Conservation (phyloP, 1,284 basidiomycete species). For the Malassezia obtusa region DNA sequence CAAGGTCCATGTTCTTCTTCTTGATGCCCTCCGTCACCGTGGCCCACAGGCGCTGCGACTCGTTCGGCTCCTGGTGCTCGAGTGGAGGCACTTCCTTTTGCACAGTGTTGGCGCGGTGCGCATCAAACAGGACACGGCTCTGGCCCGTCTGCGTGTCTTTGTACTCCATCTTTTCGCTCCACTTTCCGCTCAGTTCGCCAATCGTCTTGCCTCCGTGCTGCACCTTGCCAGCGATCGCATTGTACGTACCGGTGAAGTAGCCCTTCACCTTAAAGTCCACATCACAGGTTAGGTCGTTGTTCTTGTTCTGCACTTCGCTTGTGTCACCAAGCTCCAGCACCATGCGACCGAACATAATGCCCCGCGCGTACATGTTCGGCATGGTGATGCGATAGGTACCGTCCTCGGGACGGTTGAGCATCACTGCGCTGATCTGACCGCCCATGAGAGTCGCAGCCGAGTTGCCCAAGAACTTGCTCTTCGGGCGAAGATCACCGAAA, state of each 20-base stretch:
- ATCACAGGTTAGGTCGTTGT: constrained; percentile 65
- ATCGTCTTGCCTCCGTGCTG: constrained; percentile 61
- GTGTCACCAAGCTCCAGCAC: constrained; percentile 88
- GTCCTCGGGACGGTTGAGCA: constrained; percentile 39
- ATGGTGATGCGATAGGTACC: constrained; percentile 44
- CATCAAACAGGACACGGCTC: constrained; percentile 75
- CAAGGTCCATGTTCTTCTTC: constrained; percentile 81
- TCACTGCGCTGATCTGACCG: constrained; percentile 61
- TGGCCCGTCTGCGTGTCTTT: constrained; percentile 62
- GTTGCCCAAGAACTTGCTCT: constrained; percentile 91
- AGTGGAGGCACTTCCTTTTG: constrained; percentile 77
- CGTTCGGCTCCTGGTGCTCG: constrained; percentile 76
- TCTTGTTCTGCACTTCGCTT: constrained; percentile 73
- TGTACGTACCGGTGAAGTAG: constrained; percentile 94
- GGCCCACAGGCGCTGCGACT: constrained; percentile 71
- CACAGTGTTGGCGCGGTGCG: constrained; percentile 59
- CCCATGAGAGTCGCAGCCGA: constrained; percentile 60
- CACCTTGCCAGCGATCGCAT: constrained; percentile 73
- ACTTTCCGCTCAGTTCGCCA: constrained; percentile 80
- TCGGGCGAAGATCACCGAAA: constrained; percentile 86
- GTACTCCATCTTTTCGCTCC: constrained; percentile 85
- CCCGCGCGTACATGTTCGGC: constrained; percentile 65
- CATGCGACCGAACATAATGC: constrained; percentile 97
- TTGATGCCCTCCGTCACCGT: constrained; percentile 78
- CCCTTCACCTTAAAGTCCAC: constrained; percentile 98